Base-by-base conservation (phyloP, 805 yeast species). In the Zygosaccharomyces siamensis region DNA sequence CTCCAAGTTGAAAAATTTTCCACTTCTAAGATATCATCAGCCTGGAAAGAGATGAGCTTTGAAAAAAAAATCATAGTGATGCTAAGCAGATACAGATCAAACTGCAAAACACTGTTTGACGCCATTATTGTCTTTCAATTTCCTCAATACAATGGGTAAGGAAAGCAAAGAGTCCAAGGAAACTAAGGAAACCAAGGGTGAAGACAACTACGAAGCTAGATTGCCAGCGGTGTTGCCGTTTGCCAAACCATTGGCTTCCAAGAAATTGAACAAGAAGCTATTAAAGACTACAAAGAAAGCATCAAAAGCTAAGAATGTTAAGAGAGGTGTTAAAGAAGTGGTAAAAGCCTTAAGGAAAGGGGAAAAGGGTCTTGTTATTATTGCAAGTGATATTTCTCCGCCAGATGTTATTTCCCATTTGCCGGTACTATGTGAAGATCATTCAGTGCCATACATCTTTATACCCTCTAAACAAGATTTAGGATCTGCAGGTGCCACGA, bases 311-410 rank as follows among this genome's bases (percentile, higher is more conserved):
- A 93, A 93, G 74, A 97, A 92, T 71, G 97, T 93, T 60, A 92
- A 89, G 74, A 82, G 99, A 73, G 99, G 99, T 69, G 98, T 93
- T 49, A 93, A 93, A 72, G 99, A 93, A 73, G 99, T 93, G 32
- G 98, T 92, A 61, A 93, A 93, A 75, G 93, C 98, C 20, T 79
- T 93, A 55, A 84, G 99, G 76, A 93, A 93, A 72, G 98, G 98
- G 58, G 98, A 90, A 69, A 93, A 93, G 72, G 99, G 99, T 46
- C 77, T 93, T 46, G 98, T 93, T 36, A 75, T 93, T 58, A 83
- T 93, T 71, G 99, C 99, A 30, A 98, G 99, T 60, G 99, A 93
- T 69, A 93, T 95, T 56, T 90, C 95, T 48, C 99, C 99, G 51
- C 81, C 90, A 44, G 99, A 93, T 68, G 98, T 93, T 40, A 87